Base-by-base conservation (phyloP, 768 basidiomycete species). In the Mycena rebaudengoi region DNA sequence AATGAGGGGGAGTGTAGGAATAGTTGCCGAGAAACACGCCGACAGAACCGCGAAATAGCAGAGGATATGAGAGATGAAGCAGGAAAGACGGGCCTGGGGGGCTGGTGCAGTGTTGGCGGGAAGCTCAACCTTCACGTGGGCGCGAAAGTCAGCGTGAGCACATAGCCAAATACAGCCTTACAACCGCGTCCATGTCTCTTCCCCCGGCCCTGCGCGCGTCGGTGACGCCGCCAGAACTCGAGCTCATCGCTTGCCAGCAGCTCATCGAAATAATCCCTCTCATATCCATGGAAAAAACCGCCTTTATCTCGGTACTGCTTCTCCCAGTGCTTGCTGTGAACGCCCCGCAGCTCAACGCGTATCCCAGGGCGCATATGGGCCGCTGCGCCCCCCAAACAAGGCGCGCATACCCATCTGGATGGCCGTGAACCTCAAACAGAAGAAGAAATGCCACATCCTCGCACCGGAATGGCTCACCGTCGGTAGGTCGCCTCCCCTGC, bases 381-480 rank as follows among this genome's bases (percentile, higher is more conserved):
- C 98, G 20, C 86, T 99, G 54, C 83, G 90, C 7, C 96, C 98
- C 1, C 97, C 97, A 6, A 85, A 87, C 60, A 91, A 92, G 75
- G 84, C 90, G 35, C 85, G 85, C 67, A 88, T 99, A n/a, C 98
- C 98, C 1, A 80, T 99, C 4, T 99, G 98, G 98, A 90, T 99
- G 82, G 98, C 97, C 0, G 80, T 93, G 3, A 95, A 97, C 72
- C 81, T 99, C 50, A 99, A 99, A 79, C 74, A 90, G 71, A 98
- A 98, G 83, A 92, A 93, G 75, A 96, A 96, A 77, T 98, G 97
- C 65, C 89, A 94, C 68, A 95, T 99, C 50, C 83, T 98, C 14
- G 84, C 95, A 1, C 98, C 98, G 4, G 83, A 85, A 29, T 99
- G 98, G 98, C 81, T 99, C 28, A 87, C 82, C 65, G 86, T 92